These are phyloP conservation scores for Mariannaea elegans DNA, from an alignment of 2,329 filamentous ascomycete genomes.

Conservation along the genomic window DNA sequence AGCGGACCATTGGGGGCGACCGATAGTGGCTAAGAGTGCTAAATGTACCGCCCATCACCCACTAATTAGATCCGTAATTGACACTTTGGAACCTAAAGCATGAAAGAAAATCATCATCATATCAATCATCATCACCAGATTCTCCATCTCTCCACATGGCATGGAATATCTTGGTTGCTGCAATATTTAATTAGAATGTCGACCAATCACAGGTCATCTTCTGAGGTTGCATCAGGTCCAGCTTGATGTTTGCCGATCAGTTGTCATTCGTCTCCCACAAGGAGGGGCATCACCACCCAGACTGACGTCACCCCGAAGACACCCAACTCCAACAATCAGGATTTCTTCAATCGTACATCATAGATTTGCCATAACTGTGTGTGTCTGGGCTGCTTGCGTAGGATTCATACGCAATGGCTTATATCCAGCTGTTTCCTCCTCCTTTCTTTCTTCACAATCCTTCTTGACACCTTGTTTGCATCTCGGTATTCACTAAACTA, in stretches of 20 bases:
- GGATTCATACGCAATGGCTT: slow-evolving; percentile 7
- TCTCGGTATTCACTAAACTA: background rate
- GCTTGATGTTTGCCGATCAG: slow-evolving; percentile 32
- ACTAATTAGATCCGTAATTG: background rate
- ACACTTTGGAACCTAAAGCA: no score
- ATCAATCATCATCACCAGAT: background rate
- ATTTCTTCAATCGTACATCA: slow-evolving; percentile 35
- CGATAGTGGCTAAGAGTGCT: slow-evolving; percentile 14
- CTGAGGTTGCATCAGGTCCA: slow-evolving; percentile 9
- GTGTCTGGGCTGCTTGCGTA: slow-evolving; percentile 20
- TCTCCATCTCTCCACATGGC: background rate
- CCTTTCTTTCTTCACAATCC: background rate
- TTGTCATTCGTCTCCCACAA: slow-evolving; percentile 35
- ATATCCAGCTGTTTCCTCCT: background rate
- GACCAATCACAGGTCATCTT: background rate
- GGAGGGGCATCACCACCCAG: slow-evolving; percentile 18
- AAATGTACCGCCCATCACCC: background rate
- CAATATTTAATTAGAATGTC: background rate
- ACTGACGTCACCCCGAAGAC: slow-evolving; percentile 40
- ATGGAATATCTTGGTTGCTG: background rate
- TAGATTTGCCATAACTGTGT: slow-evolving; percentile 24
- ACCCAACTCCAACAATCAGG: slow-evolving; percentile 38
- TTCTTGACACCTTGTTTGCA: background rate
- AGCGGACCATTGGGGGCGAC: background rate
- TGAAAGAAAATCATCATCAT: background rate